These are phyloP conservation scores for Daedaleopsis nitida DNA, from an alignment of 768 basidiomycete genomes.

Conservation along the genomic window DNA sequence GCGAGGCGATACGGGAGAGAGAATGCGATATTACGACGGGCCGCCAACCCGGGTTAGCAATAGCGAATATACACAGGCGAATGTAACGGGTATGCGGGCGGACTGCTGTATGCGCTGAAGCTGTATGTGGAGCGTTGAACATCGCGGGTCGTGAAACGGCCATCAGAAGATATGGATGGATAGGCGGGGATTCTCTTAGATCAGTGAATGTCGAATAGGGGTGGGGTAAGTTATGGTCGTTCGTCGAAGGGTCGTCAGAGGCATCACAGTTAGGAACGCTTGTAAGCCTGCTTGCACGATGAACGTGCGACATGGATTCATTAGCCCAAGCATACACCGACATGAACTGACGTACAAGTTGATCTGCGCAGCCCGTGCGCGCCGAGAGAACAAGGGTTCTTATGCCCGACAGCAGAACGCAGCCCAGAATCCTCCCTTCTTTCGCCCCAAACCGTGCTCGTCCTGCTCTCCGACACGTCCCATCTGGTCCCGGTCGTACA, in stretches of 20 bases:
- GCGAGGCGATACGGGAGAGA: background rate
- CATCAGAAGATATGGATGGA: constrained; percentile 8
- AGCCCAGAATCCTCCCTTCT: constrained; percentile 64
- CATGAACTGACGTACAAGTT: constrained; percentile 17
- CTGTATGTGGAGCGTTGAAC: constrained; percentile 5
- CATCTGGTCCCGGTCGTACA: constrained; percentile 70
- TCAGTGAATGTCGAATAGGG: constrained; percentile 5
- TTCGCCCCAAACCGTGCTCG: constrained; percentile 59
- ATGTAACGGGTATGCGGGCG: constrained; percentile 18
- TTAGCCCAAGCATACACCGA: background rate
- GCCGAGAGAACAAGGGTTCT: constrained; percentile 16
- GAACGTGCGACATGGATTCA: too few relatives aligned
- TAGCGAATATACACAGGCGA: constrained; percentile 23
- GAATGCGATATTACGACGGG: constrained; percentile 19
- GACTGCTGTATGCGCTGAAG: constrained; percentile 16
- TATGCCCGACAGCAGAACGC: constrained; percentile 73
- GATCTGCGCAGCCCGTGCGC: constrained; percentile 24
- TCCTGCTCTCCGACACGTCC: constrained; percentile 59
- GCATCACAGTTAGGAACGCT: constrained; percentile 16
- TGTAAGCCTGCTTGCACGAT: constrained; percentile 13
- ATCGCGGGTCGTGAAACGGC: constrained; percentile 17
- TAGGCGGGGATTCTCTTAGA: constrained; percentile 5
- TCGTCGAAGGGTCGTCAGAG: constrained; percentile 19
- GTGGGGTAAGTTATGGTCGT: constrained; percentile 14
- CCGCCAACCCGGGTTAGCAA: constrained; percentile 19